Evolutionary conservation across 805 yeast species (phyloP).

Genomic region (Candida vaughaniae): DNA sequence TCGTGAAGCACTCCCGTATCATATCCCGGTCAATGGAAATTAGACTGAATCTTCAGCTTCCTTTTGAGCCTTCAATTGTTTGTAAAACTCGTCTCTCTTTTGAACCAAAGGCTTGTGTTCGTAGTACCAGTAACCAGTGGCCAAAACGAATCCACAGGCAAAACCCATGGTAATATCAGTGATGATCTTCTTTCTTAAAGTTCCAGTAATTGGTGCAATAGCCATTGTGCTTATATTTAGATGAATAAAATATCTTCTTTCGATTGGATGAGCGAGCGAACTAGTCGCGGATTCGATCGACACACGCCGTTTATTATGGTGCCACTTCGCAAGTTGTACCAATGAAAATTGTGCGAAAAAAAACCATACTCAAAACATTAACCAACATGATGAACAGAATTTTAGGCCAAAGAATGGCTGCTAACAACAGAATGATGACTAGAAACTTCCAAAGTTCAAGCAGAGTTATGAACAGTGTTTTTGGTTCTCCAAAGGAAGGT

Average conservation of each 20-base stretch:
- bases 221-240: slow-evolving; percentile 45
- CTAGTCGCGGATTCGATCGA: too few species aligned
- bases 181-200: slow-evolving; percentile 75
- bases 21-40: too few species aligned
- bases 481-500: slow-evolving; percentile 52
- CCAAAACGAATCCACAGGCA: slow-evolving; percentile 53
- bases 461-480: slow-evolving; percentile 32
- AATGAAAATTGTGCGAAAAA: slow-evolving; percentile 6
- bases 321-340: background rate
- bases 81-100: slow-evolving; percentile 83
- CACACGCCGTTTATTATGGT: too few species aligned
- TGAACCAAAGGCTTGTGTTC: slow-evolving; percentile 73
- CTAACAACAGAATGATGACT: slow-evolving; percentile 8
- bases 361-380: slow-evolving; percentile 1
- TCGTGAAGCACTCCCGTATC: too few species aligned
- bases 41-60: slow-evolving; percentile 50
- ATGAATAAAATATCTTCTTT: background rate
- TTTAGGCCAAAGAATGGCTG: slow-evolving; percentile 9
- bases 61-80: slow-evolving; percentile 72
- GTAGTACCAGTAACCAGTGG: slow-evolving; percentile 82
- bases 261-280: slow-evolving; percentile 10
- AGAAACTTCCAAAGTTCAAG: slow-evolving; percentile 50
- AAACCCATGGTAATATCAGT: slow-evolving; percentile 76
- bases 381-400: slow-evolving; percentile 13
- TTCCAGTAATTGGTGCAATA: slow-evolving; percentile 83